These are phyloP conservation scores for Corylus americana DNA, from an alignment of 306 rosid genomes.

Conservation along the genomic window DNA sequence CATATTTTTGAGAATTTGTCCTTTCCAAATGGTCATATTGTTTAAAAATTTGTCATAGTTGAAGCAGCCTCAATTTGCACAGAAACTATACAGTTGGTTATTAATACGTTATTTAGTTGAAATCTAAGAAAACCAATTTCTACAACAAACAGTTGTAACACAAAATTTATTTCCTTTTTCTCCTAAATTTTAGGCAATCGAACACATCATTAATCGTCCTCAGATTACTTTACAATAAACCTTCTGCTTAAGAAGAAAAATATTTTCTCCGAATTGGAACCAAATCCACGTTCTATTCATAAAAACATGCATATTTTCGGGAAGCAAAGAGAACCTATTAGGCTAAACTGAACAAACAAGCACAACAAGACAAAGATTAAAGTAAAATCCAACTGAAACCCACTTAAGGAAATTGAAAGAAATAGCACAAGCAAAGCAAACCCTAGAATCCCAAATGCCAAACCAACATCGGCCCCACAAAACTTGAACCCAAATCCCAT, in stretches of 20 bases:
- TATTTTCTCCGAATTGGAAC: constrained; percentile 4
- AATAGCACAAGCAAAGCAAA: constrained; percentile 24
- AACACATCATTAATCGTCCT: constrained; percentile 2
- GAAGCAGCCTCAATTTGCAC: constrained; percentile 4
- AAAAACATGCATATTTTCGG: constrained; percentile 23
- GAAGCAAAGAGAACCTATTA: neutral
- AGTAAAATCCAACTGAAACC: neutral
- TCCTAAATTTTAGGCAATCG: constrained; percentile 8
- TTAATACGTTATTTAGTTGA: neutral
- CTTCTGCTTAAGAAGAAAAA: neutral
- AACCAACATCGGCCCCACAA: constrained; percentile 11
- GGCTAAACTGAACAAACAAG: neutral
- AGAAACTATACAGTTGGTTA: constrained; percentile 1
- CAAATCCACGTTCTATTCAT: constrained; percentile 16
- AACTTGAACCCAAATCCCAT: constrained; percentile 20
- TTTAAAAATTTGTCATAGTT: too few species aligned
- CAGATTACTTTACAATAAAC: too few species aligned
- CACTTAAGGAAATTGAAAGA: neutral
- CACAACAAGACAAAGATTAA: neutral
- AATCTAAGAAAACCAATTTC: neutral
- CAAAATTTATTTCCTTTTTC: neutral
- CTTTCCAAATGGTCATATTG: too few species aligned
- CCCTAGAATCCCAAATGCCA: constrained; percentile 36
- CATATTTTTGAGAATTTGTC: too few species aligned
- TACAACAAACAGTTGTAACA: neutral